Evolutionary conservation across 2,329 filamentous ascomycete genomes (phyloP).

Genomic region (Ophiostoma sp.): DNA sequence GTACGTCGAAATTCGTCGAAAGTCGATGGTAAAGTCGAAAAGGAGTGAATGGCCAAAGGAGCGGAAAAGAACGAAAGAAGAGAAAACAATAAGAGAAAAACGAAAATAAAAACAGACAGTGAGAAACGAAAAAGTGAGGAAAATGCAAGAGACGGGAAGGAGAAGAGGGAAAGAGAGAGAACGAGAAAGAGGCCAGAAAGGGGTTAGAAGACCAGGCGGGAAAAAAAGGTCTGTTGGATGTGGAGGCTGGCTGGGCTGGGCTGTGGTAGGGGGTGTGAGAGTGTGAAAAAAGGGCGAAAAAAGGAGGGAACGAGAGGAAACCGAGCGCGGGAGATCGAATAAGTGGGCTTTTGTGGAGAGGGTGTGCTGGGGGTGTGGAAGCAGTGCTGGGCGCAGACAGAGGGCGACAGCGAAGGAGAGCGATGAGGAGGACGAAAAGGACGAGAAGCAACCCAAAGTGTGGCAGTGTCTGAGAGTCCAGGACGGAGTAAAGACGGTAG

Average conservation of each 20-base stretch:
- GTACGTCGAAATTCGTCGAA: background rate
- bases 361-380: background rate
- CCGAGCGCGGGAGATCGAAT: slow-evolving; percentile 20
- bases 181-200: slow-evolving; percentile 20
- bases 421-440: background rate
- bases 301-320: slow-evolving; percentile 9
- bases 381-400: background rate
- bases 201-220: slow-evolving; percentile 13
- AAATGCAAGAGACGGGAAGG: background rate
- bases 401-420: background rate
- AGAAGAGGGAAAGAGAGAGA: background rate
- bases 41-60: background rate
- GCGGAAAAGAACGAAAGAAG: background rate
- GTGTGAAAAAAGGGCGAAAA: background rate
- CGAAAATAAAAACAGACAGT: background rate
- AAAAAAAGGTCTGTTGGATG: slow-evolving; percentile 7
- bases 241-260: slow-evolving; percentile 8
- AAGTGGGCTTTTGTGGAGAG: slow-evolving; percentile 16
- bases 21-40: background rate
- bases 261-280: background rate
- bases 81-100: background rate
- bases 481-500: background rate
- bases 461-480: background rate
- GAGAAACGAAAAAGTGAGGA: background rate
- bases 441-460: background rate